Base-by-base conservation (phyloP, 805 yeast species). In the Schwanniomyces occidentalis region DNA sequence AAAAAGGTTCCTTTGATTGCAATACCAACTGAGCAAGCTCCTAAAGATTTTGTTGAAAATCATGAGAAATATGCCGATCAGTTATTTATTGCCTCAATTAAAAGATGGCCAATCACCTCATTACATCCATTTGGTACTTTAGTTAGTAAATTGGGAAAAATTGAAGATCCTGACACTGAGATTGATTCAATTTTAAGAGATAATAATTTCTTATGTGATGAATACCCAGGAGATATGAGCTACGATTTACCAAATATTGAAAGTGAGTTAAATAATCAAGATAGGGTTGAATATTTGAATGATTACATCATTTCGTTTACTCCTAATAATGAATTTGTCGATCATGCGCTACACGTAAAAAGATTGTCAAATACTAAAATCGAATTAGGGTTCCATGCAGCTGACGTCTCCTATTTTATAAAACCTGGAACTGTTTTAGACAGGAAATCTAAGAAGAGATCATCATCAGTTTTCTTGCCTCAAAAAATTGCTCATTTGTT, bases 51-150 rank as follows among this genome's bases (percentile, higher is more conserved):
- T 63, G 90, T 93, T 27, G 96, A 89, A 48, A 89, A 88, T 49
- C 95, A 89, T 46, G 95, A 85, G 37, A 73, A 72, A 33, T 93
- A 93, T 52, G 73, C 85, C 0, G 79, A 86, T 54, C 85, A 82
- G 49, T 65, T 90, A 33, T 93, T 91, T 56, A 91, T 93, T 42
- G 97, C 98, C 0, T 85, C 95, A 1, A 91, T 93, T 53, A 93
- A 93, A 60, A 82, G 99, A 61, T 93, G 99, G 99, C 99, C 99
- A 54, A 93, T 93, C 61, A 93, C 99, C 7, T 91, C 98, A 0
- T 74, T 93, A 59, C 99, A 93, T 69, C 99, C 99, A 4, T 93
- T 93, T 56, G 99, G 99, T 50, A 89, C 96, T 19, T 69, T 93
- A 38, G 83, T 91, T 16, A 85, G 90, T 29, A 86, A 85, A 48